Evolutionary conservation across 148 eudicot species (phyloP), one percentile per base, ranked within the genome.

Genomic region (Selenicereus undatus): DNA sequence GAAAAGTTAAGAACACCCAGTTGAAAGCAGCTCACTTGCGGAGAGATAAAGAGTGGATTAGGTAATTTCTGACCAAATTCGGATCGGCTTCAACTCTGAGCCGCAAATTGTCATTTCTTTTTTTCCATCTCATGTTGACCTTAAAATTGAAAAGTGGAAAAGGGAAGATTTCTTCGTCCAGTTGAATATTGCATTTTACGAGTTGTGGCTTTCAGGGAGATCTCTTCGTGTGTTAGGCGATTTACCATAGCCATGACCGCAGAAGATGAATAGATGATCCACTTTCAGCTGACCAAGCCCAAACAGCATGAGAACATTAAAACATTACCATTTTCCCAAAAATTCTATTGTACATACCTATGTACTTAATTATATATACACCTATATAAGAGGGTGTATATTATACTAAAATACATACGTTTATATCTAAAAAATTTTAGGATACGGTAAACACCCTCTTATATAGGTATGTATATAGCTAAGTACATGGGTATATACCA

Each of bases 21-120:
- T 78, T 77, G 65, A 82, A 64, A 58, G 30, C 64, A 58, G 78
- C 77, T 82, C 81, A 82, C 84, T 78, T 82, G 70, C 48, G 42
- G 77, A 75, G 39, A 73, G 71, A 75, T 24, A n/a, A 26, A n/a
- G 68, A 82, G 84, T 77, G 81, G 60, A 76, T 82, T 82, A 76
- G 84, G 83, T 66, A 42, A 21, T 66, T 62, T 66, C 48, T 51
- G 26, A 26, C 32, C 11, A 50, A 29, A 30, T 45, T 81, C 9
- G 17, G 78, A 20, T 62, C 27, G 8, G 2, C 72, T 80, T 73
- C 77, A 74, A 80, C 54, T 80, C 22, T 77, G 26, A 30, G 50
- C 21, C 11, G 51, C 20, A 22, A 3, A n/a, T 22, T 10, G 16
- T n/a, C 20, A 18, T 42, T 43, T 9, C 13, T 72, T 72, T n/a